A percentile compares a stretch with the other conserved stretches of the same genome.
Evolutionary conservation across 331 rosid species (phyloP).

Genomic region (Stylosanthes scabra): DNA sequence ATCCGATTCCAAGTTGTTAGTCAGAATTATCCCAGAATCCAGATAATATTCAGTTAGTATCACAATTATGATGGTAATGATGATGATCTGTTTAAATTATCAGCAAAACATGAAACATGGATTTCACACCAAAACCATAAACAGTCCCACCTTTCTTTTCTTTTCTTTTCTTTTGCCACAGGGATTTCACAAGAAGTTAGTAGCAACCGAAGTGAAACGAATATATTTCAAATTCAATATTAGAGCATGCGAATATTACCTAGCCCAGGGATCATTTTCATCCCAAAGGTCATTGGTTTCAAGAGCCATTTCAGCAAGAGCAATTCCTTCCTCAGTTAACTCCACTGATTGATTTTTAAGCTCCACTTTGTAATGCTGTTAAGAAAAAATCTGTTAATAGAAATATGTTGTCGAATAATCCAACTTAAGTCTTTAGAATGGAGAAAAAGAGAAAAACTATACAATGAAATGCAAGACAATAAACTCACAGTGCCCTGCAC

Average conservation of each 20-base stretch:
- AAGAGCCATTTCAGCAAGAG: conserved; percentile 94
- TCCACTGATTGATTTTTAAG: conserved; percentile 92
- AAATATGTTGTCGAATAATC: conserved; percentile 31
- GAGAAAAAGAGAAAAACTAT: conserved; percentile 26
- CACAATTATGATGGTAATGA: too few relatives aligned
- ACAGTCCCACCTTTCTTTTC: too few relatives aligned
- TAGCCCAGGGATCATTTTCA: conserved; percentile 99
- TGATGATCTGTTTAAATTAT: too few relatives aligned
- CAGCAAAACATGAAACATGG: too few relatives aligned
- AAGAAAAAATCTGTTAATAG: conserved; percentile 29
- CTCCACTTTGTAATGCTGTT: conserved; percentile 90
- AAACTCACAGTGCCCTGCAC: conserved; percentile 71
- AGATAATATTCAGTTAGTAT: too few relatives aligned
- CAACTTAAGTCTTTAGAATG: conserved; percentile 29
- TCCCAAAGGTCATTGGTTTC: conserved; percentile 98
- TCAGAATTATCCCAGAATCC: too few relatives aligned
- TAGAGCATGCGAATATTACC: conserved; percentile 54
- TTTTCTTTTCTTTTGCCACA: background rate
- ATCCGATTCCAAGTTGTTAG: background rate
- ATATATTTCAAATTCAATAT: conserved; percentile 32
- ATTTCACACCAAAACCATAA: too few relatives aligned
- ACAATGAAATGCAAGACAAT: conserved; percentile 36
- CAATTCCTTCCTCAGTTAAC: conserved; percentile 96
- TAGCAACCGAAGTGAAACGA: conserved; percentile 26
- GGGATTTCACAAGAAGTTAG: conserved; percentile 37